phyloP scores from a whole-genome alignment of 148 eudicot genomes.

The Vaccinium vitisidaea region DNA sequence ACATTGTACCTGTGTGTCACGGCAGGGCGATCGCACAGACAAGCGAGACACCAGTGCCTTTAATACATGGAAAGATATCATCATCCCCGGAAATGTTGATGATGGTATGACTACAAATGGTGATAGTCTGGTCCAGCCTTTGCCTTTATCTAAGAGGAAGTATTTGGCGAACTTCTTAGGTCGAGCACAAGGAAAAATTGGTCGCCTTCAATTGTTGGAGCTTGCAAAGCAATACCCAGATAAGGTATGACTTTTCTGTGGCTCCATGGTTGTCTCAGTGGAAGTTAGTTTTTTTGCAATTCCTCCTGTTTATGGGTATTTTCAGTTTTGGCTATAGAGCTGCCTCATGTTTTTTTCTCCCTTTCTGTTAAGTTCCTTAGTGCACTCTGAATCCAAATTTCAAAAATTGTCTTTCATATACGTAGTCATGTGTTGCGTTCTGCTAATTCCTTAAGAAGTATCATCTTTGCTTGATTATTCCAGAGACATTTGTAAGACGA shows the following conservation, averaged over 20 bases:
- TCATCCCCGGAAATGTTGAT: constrained; percentile 94
- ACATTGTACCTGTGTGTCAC: constrained; percentile 16
- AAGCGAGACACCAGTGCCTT: constrained; percentile 87
- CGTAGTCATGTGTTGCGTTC: neutral
- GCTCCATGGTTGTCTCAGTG: neutral
- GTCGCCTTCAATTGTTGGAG: constrained; percentile 74
- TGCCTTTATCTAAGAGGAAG: constrained; percentile 77
- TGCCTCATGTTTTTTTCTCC: neutral
- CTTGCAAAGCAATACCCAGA: constrained; percentile 78
- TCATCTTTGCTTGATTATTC: neutral
- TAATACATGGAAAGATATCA: constrained; percentile 93
- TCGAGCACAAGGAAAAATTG: constrained; percentile 82
- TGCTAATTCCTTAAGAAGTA: neutral
- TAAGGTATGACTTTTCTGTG: constrained; percentile 46
- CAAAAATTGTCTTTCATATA: neutral
- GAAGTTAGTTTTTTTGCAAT: constrained; percentile 4
- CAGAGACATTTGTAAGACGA: neutral
- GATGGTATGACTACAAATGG: constrained; percentile 73
- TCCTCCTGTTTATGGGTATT: neutral
- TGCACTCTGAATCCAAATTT: neutral
- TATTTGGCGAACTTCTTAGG: constrained; percentile 85
- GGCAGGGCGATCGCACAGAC: constrained; percentile 95
- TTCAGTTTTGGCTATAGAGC: neutral
- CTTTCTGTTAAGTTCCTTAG: neutral
- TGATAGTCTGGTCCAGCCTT: constrained; percentile 57